These are phyloP conservation scores for Lolium multiflorum DNA, from an alignment of 176 grass and related monocot genomes.

Conservation along the genomic window DNA sequence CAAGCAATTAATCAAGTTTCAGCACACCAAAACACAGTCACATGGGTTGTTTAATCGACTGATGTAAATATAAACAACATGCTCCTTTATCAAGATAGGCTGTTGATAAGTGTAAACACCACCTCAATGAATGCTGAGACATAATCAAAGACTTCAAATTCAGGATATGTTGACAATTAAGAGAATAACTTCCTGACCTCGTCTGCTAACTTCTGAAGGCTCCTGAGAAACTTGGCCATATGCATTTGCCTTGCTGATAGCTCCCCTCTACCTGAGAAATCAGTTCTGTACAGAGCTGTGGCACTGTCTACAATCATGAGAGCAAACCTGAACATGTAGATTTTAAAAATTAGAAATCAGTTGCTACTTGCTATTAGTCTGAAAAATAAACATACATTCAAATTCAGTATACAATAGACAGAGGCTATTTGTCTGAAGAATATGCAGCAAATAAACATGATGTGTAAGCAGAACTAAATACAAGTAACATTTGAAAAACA, in stretches of 20 bases:
- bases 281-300: constrained; percentile 88
- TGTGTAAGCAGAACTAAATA: not conserved
- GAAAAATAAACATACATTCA: constrained; percentile 16
- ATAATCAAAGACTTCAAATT: not conserved
- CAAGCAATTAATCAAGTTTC: constrained; percentile 18
- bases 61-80: not conserved
- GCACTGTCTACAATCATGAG: constrained; percentile 98
- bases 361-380: not conserved
- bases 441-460: constrained; percentile 11
- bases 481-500: not conserved
- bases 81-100: not conserved
- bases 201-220: constrained; percentile 93
- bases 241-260: constrained; percentile 98
- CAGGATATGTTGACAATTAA: not conserved
- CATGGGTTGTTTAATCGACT: not conserved
- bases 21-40: constrained; percentile 9
- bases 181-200: constrained; percentile 57
- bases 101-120: not conserved
- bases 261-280: constrained; percentile 97
- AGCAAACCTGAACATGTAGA: constrained; percentile 76
- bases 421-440: not conserved
- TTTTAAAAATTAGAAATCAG: constrained; percentile 14
- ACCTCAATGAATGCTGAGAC: not conserved
- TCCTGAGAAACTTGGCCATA: constrained; percentile 91
- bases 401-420: not conserved